Percentiles rank a stretch among this genome's conserved stretches.
These are phyloP conservation scores for Karstenula rhodostoma DNA, from an alignment of 2,329 filamentous ascomycete species.

Conservation along the genomic window DNA sequence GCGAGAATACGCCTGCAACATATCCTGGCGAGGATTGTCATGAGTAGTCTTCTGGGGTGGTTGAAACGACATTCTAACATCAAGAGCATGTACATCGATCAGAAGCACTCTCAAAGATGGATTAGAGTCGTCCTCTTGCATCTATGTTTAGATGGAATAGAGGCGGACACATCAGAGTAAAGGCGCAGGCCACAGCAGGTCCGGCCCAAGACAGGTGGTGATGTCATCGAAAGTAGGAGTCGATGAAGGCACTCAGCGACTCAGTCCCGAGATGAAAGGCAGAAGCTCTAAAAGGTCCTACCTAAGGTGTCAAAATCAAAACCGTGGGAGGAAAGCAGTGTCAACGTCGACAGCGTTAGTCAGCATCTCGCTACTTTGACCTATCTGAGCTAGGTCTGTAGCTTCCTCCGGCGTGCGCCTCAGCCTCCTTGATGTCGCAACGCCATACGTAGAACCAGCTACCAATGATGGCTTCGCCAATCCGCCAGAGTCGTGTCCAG, in stretches of 20 bases:
- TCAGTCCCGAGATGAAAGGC: neutral
- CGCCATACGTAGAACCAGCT: slow-evolving; percentile 9
- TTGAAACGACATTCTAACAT: neutral
- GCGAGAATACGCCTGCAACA: neutral
- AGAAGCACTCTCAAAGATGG: neutral
- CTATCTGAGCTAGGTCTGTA: neutral
- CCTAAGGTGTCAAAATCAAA: neutral
- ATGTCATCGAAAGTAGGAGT: no score
- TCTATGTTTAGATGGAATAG: neutral
- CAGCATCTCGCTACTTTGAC: neutral
- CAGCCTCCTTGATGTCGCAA: slow-evolving; percentile 20
- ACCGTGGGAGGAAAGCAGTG: neutral
- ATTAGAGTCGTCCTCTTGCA: neutral
- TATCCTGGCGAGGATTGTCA: no score
- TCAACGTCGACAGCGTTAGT: neutral
- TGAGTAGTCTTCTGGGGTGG: neutral
- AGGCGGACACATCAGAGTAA: neutral
- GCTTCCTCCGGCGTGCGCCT: neutral
- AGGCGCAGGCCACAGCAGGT: neutral
- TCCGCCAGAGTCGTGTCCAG: neutral
- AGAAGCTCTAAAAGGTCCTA: neutral
- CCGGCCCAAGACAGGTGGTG: neutral
- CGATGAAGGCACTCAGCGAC: neutral
- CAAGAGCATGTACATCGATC: neutral
- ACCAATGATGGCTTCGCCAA: neutral